Percentiles rank a stretch among this genome's conserved stretches.
These are phyloP conservation scores for Stagonosporopsis vannaccii DNA, from an alignment of 2,329 filamentous ascomycete species.

Conservation along the genomic window DNA sequence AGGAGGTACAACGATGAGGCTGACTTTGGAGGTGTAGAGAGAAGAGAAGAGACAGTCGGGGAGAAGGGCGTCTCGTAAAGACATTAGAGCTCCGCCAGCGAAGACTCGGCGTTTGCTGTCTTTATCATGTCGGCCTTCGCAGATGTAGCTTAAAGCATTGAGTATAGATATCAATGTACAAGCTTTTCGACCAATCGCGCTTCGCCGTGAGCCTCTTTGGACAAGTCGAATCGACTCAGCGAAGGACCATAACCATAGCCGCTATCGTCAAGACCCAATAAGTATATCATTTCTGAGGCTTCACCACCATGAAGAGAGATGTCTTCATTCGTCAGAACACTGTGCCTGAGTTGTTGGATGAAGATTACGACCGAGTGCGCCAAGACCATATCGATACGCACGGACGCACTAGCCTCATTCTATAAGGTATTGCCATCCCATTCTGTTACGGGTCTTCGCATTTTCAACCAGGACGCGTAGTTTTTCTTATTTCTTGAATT, in stretches of 20 bases:
- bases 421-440: neutral
- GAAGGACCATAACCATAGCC: too few species aligned
- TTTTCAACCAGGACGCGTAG: neutral
- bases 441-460: neutral
- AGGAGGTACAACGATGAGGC: slow-evolving; percentile 31
- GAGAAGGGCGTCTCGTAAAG: slow-evolving; percentile 1
- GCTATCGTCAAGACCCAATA: slow-evolving; percentile 5
- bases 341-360: neutral
- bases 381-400: slow-evolving; percentile 14
- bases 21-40: slow-evolving; percentile 2
- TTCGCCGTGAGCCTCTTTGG: too few species aligned
- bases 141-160: too few species aligned
- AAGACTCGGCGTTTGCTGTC: too few species aligned
- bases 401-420: neutral
- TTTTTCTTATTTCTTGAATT: neutral
- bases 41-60: slow-evolving; percentile 1
- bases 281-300: too few species aligned
- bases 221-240: too few species aligned
- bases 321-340: neutral
- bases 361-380: neutral
- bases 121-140: too few species aligned
- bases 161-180: too few species aligned
- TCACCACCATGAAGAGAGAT: neutral
- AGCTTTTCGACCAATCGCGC: too few species aligned
- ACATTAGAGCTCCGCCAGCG: too few species aligned